Percentiles rank a stretch among this genome's conserved stretches.
Evolutionary conservation across 345 rosid genomes (phyloP).

Genomic region (Eucalyptus curtisii): DNA sequence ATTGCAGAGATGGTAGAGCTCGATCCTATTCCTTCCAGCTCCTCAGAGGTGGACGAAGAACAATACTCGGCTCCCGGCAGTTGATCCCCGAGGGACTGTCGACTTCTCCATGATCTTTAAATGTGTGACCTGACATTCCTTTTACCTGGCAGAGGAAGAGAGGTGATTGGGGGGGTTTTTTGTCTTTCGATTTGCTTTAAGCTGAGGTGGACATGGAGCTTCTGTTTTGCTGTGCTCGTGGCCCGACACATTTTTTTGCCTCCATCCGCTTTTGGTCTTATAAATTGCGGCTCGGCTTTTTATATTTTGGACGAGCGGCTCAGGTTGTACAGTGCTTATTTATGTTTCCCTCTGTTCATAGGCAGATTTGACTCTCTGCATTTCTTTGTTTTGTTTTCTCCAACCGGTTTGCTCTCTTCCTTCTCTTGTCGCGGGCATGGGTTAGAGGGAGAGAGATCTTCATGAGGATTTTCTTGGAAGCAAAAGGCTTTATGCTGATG

Average conservation of each 20-base stretch:
- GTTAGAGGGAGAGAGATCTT: background rate
- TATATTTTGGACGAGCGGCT: background rate
- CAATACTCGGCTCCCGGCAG: background rate
- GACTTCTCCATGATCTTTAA: background rate
- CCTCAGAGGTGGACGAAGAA: background rate
- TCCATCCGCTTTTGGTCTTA: background rate
- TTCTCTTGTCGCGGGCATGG: background rate
- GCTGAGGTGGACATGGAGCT: background rate
- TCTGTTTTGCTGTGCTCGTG: background rate
- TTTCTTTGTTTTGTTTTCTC: background rate
- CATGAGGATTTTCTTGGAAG: background rate
- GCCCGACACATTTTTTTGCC: background rate
- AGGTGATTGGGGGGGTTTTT: background rate
- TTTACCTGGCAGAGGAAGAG: background rate
- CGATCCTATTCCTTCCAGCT: background rate
- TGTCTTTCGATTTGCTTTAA: background rate
- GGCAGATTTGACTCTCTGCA: background rate
- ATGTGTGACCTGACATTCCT: background rate
- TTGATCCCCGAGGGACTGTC: background rate
- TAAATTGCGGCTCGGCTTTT: background rate
- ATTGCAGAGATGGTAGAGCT: slow-evolving; percentile 10
- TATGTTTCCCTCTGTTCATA: background rate
- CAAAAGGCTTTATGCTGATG: background rate
- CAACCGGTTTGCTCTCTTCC: background rate
- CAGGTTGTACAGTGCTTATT: background rate